Percentiles rank a stretch among this genome's conserved stretches.
These are phyloP conservation scores for Cladosporium sp. DNA, from an alignment of 2,329 filamentous ascomycete genomes.

Conservation along the genomic window DNA sequence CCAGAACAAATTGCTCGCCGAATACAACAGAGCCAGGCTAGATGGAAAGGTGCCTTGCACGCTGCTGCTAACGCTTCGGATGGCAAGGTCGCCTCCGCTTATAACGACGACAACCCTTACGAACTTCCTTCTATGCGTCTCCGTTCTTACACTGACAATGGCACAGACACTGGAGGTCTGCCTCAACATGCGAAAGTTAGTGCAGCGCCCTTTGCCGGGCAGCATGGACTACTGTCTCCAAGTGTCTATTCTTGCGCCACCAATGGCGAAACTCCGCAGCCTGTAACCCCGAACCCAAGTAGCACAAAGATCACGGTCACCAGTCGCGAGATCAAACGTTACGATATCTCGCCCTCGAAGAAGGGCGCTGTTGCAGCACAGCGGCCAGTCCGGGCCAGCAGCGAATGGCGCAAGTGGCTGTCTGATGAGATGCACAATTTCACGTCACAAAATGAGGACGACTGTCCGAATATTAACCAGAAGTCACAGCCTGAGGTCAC, in stretches of 20 bases:
- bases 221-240: constrained; percentile 35
- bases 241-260: constrained; percentile 46
- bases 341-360: constrained; percentile 33
- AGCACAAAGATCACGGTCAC: constrained; percentile 41
- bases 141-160: constrained; percentile 12
- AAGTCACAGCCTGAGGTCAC: background rate
- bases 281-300: constrained; percentile 24
- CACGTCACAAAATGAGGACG: constrained; percentile 21
- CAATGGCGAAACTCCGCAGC: constrained; percentile 34
- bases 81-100: background rate
- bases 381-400: constrained; percentile 32
- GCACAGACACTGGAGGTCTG: constrained; percentile 17
- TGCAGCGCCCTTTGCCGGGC: constrained; percentile 3
- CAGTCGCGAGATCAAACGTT: constrained; percentile 42
- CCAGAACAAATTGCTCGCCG: constrained; percentile 37
- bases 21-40: constrained; percentile 34
- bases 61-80: constrained; percentile 8
- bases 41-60: constrained; percentile 41
- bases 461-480: constrained; percentile 12
- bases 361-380: background rate
- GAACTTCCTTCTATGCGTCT: constrained; percentile 24
- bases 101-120: constrained; percentile 29
- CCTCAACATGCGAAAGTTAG: constrained; percentile 19
- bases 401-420: constrained; percentile 46
- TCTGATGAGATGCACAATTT: constrained; percentile 42